phyloP scores from a whole-genome alignment of 2,329 filamentous ascomycete species.

The Diaporthe longicolla region DNA sequence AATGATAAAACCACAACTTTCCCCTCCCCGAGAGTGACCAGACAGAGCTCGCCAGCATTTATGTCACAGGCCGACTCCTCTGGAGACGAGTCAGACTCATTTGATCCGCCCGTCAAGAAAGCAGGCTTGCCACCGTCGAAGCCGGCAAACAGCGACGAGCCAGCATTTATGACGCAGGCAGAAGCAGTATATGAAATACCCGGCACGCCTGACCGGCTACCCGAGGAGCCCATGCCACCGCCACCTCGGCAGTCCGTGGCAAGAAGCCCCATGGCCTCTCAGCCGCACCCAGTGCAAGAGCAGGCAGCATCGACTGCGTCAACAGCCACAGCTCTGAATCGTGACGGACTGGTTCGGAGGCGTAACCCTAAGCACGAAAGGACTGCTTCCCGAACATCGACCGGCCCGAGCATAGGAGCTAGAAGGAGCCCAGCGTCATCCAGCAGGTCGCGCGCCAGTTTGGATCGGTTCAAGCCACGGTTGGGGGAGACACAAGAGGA shows the following conservation, averaged over 20 bases:
- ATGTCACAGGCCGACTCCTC: slow-evolving; percentile 3
- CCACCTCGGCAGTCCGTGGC: background rate
- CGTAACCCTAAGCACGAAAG: background rate
- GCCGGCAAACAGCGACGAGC: background rate
- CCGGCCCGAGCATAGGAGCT: background rate
- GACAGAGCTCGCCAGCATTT: slow-evolving; percentile 11
- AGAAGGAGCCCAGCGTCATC: slow-evolving; percentile 26
- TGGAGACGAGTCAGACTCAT: slow-evolving; percentile 28
- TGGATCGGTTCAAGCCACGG: slow-evolving; percentile 16
- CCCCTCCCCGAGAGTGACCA: background rate
- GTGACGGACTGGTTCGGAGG: background rate
- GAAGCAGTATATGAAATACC: background rate
- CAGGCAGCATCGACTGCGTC: slow-evolving; percentile 1
- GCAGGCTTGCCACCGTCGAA: background rate
- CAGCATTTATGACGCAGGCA: slow-evolving; percentile 14
- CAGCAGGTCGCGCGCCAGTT: slow-evolving; percentile 1
- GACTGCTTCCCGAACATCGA: background rate
- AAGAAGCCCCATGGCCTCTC: background rate
- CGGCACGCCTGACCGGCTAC: slow-evolving; percentile 20
- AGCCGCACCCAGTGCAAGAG: background rate
- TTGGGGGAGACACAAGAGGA: slow-evolving; percentile 27
- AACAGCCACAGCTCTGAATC: background rate
- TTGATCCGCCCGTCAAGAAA: slow-evolving; percentile 15
- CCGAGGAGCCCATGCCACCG: slow-evolving; percentile 8
- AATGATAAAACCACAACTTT: background rate